Evolutionary conservation across 257 asterid species (phyloP).

Genomic region (Craterostigma plantagineum): DNA sequence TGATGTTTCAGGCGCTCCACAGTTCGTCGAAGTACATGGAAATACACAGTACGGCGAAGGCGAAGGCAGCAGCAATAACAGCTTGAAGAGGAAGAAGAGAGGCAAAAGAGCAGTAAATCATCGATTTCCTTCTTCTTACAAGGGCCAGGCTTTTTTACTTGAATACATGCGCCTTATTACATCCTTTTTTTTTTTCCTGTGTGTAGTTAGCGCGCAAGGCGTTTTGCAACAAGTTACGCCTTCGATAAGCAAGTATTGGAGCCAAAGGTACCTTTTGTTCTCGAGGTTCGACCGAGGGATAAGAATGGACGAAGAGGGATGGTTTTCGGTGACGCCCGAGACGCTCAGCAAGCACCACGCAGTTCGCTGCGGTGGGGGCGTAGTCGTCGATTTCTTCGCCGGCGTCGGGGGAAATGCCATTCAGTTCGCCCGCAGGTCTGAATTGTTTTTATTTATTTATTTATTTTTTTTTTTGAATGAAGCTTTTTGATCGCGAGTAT

Average conservation of each 20-base stretch:
- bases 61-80: constrained; percentile 12
- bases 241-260: constrained; percentile 68
- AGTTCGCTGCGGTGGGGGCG: constrained; percentile 55
- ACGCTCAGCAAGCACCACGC: constrained; percentile 81
- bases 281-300: constrained; percentile 65
- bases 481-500: not conserved
- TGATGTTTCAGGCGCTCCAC: constrained; percentile 10
- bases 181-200: not conserved
- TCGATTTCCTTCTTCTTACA: no score
- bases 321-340: constrained; percentile 97
- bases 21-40: constrained; percentile 13
- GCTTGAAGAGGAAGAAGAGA: constrained; percentile 30
- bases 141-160: no score
- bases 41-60: constrained; percentile 6
- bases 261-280: constrained; percentile 61
- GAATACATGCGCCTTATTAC: not conserved
- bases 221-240: constrained; percentile 28
- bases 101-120: constrained; percentile 19
- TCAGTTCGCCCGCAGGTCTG: constrained; percentile 75
- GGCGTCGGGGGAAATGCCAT: constrained; percentile 96
- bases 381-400: constrained; percentile 59
- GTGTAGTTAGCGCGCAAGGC: constrained; percentile 7
- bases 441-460: not conserved
- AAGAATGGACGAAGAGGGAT: constrained; percentile 93
- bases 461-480: not conserved